Conservation (phyloP, 2,329 filamentous ascomycete species). For the Niveomyces coronatus region DNA sequence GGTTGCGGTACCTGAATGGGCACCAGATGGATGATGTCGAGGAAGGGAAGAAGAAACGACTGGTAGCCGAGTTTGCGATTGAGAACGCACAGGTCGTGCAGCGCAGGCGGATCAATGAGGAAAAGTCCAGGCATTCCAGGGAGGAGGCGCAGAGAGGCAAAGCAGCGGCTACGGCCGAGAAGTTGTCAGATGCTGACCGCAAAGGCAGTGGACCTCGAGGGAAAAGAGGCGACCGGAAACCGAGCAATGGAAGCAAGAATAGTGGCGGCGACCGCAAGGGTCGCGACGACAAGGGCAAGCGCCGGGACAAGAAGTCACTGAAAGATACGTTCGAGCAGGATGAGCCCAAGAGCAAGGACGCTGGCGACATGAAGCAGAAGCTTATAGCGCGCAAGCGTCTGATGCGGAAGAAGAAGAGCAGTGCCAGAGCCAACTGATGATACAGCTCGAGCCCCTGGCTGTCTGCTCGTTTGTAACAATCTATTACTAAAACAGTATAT, state of each 20-base stretch:
- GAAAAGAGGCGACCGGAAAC: background rate
- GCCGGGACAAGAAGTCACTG: slow-evolving; percentile 6
- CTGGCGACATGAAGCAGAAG: slow-evolving; percentile 50
- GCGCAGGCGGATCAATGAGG: slow-evolving; percentile 42
- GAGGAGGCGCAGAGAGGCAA: slow-evolving; percentile 1
- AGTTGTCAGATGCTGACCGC: background rate
- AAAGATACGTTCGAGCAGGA: slow-evolving; percentile 18
- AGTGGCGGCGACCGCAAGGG: background rate
- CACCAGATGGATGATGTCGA: slow-evolving; percentile 46
- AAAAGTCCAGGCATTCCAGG: slow-evolving; percentile 21
- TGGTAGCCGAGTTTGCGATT: slow-evolving; percentile 96
- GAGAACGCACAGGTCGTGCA: slow-evolving; percentile 96
- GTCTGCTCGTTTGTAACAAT: no score
- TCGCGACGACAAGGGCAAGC: background rate
- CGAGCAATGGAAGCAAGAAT: no score
- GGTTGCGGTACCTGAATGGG: slow-evolving; percentile 85
- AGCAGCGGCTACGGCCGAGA: slow-evolving; percentile 1
- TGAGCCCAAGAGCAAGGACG: slow-evolving; percentile 31
- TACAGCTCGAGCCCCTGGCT: no score
- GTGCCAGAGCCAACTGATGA: slow-evolving; percentile 24
- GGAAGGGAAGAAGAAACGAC: slow-evolving; percentile 67
- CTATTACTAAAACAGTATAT: no score
- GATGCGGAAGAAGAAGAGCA: slow-evolving; percentile 59
- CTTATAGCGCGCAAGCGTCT: slow-evolving; percentile 81
- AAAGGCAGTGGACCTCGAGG: background rate